Evolutionary conservation across 768 basidiomycete species (phyloP).

Genomic region (Lactifluus hygrophoroides): DNA sequence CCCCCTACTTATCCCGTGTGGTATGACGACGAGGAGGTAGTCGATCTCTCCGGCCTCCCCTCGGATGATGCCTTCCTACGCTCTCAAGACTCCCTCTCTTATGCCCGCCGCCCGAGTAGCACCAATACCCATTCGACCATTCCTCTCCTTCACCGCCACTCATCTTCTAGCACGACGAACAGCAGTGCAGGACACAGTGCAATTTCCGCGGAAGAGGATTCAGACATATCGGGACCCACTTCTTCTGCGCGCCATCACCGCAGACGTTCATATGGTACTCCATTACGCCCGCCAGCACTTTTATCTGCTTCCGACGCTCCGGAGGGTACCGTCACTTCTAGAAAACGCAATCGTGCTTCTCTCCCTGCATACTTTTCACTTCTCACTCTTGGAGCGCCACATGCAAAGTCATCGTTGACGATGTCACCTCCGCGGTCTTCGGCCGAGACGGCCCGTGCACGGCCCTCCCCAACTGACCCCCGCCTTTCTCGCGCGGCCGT

Average conservation of each 20-base stretch:
- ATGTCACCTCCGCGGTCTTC: conserved; percentile 18
- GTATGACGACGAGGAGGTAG: conserved; percentile 19
- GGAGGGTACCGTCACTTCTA: conserved; percentile 11
- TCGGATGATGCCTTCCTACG: conserved; percentile 1
- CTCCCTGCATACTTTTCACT: conserved; percentile 24
- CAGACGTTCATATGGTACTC: conserved; percentile 8
- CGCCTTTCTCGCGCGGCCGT: conserved; percentile 11
- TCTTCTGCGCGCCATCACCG: conserved; percentile 9
- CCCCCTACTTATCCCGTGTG: conserved; percentile 10
- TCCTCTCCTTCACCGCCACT: conserved; percentile 18
- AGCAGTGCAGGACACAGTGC: conserved; percentile 9
- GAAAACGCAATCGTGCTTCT: conserved; percentile 17
- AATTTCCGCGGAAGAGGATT: conserved; percentile 12
- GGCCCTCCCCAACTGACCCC: conserved; percentile 14
- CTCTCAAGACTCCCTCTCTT: conserved; percentile 13
- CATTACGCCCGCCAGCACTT: neutral
- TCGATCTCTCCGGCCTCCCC: neutral
- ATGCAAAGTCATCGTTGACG: conserved; percentile 7
- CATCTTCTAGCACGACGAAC: conserved; percentile 8
- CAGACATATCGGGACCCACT: conserved; percentile 8
- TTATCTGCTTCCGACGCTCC: neutral
- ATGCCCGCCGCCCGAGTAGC: conserved; percentile 21
- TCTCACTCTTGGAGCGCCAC: conserved; percentile 18
- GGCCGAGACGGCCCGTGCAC: conserved; percentile 10
- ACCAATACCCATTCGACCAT: conserved; percentile 22